Conservation (phyloP, 306 rosid genomes). For the Prunus persica region Prunus_persica_NCBIv2 NC_034011.1:21598501-21599000, state of each 20-base stretch:
- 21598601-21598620: constrained; percentile 83
- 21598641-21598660: constrained; percentile 69
- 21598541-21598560: constrained; percentile 19
- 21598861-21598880: neutral
- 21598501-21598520: constrained; percentile 17
- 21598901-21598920: neutral
- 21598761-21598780: constrained; percentile 44
- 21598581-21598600: constrained; percentile 86
- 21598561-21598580: constrained; percentile 94
- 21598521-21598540: constrained; percentile 12
- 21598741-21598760: constrained; percentile 41
- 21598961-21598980: constrained; percentile 95
- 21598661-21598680: constrained; percentile 58
- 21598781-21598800: constrained; percentile 47
- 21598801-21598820: constrained; percentile 70
- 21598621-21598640: constrained; percentile 81
- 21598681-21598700: constrained; percentile 80
- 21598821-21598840: constrained; percentile 95
- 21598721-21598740: constrained; percentile 53
- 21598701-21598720: constrained; percentile 69
- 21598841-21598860: neutral
- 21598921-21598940: neutral
- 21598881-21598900: neutral
- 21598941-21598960: constrained; percentile 71
- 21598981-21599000: constrained; percentile 69